Evolutionary conservation across 2,329 filamentous ascomycete species (phyloP).

Genomic region (Ophiostoma sp.): DNA sequence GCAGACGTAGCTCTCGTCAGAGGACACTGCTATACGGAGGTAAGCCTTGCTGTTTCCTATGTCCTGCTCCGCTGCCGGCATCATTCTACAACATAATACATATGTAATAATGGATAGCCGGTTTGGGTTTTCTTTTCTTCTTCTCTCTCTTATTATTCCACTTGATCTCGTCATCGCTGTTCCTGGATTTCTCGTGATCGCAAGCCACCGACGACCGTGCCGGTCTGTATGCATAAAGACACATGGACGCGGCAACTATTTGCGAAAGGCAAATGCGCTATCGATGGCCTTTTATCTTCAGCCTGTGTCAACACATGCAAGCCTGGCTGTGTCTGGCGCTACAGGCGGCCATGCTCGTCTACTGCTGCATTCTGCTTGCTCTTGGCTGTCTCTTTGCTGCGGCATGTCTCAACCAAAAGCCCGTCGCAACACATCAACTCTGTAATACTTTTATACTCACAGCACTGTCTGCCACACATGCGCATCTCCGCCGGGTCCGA

Average conservation of each 20-base stretch:
- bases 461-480: not conserved
- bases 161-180: conserved; percentile 9
- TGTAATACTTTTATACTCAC: not conserved
- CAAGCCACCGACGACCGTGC: not conserved
- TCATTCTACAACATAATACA: not conserved
- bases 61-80: conserved; percentile 8
- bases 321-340: not conserved
- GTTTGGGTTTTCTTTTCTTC: not conserved
- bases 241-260: not conserved
- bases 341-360: not conserved
- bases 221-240: not conserved
- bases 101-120: not conserved
- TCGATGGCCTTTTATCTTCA: not conserved
- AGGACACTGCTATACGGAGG: not conserved
- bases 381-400: not conserved
- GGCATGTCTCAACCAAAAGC: not conserved
- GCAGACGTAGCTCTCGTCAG: not conserved
- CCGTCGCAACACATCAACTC: not conserved
- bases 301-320: not conserved
- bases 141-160: not conserved
- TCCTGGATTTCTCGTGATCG: not conserved
- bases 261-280: not conserved
- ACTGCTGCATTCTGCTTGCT: not conserved
- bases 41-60: conserved; percentile 6
- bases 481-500: conserved; percentile 24